Base-by-base conservation (phyloP, 345 rosid species). In the Gynandropsis gynandra region DNA sequence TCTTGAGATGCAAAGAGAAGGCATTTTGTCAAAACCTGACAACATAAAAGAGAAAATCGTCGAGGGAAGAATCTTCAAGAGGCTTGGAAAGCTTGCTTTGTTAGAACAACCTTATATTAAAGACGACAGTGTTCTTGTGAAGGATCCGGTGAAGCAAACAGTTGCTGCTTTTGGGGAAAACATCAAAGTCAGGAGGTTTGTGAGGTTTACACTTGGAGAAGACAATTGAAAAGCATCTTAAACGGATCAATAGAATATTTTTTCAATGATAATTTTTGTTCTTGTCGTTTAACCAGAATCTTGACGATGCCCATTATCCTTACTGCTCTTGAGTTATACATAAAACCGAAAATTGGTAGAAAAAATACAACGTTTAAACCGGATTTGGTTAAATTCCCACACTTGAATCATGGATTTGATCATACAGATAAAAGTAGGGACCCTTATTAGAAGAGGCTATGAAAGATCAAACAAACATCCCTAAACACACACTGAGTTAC, bases 1-100 rank as follows among this genome's bases (percentile, higher is more conserved):
- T 68, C 64, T 92, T 0, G 98, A 84, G 76, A 82, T 82, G 93
- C 98, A 87, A 75, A 72, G 89, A 59, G 98, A 92, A 54, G 98
- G 87, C 61, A 80, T n/a, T n/a, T n/a, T n/a, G n/a, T n/a, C n/a
- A n/a, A n/a, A n/a, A n/a, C n/a, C n/a, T n/a, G n/a, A n/a, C 76
- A 80, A 84, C 76, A 84, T 87, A 50, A 73, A 75, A 67, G 95
- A 87, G 78, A 82, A 61, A 65, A 82, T 92, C 0, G 89, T 92
- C 0, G 95, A 87, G 47, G 98, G 98, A 4, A 77, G 96, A 59
- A 61, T 87, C 65, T 66, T 85, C 8, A 90, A 83, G 74, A 83
- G 95, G 72, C 85, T 90, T 8, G 89, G 85, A 42, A 92, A 84
- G 69, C 69, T 77, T 52, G 89, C 77, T 48, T 80, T 90, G 48